Evolutionary conservation across 805 yeast species (phyloP), one percentile per base, ranked within the genome.

Genomic region (Ogataea pilisensis): DNA sequence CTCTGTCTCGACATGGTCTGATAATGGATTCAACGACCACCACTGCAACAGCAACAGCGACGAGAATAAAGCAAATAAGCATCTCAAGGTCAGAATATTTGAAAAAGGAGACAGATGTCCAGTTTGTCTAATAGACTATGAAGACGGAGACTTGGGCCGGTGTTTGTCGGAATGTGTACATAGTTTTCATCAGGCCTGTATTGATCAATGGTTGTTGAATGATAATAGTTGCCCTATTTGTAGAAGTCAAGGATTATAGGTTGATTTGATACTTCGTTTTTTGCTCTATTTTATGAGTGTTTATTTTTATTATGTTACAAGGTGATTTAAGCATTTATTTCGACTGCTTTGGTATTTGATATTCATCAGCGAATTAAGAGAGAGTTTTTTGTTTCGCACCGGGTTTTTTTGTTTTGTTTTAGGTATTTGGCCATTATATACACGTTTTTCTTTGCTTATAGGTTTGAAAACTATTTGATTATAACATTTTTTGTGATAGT

Each of bases 141-240:
- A 65, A 31, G 46, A 52, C 27, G 70, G 65, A 19, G 83, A 79
- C 21, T 50, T 57, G 16, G 68, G 78, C 27, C 66, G 85, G 31
- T 55, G 58, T 41, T 59, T 80, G 30, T 41, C 50, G 9, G 11
- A 7, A 17, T 79, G 85, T 52, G 54, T 60, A 3, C 85, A 79
- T 52, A 48, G 61, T 24, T 79, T 76, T 60, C 85, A 80, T 55
- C 59, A 60, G 35, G 69, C 62, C 2, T 79, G 85, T 50, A 70
- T 80, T 38, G 85, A 79, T 50, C 70, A 70, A 42, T 78, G 84
- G 83, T 60, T 78, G 9, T 45, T 66, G 20, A 68, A 65, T 28
- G 69, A 73, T 46, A 78, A 78, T 48, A 69, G 72, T 16, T 78
- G 84, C 55, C 84, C 84, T 7, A 58, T 78, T 35, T 78, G 84